phyloP scores from a whole-genome alignment of 176 grass and related monocot species.

The Aegilops bicornis region DNA sequence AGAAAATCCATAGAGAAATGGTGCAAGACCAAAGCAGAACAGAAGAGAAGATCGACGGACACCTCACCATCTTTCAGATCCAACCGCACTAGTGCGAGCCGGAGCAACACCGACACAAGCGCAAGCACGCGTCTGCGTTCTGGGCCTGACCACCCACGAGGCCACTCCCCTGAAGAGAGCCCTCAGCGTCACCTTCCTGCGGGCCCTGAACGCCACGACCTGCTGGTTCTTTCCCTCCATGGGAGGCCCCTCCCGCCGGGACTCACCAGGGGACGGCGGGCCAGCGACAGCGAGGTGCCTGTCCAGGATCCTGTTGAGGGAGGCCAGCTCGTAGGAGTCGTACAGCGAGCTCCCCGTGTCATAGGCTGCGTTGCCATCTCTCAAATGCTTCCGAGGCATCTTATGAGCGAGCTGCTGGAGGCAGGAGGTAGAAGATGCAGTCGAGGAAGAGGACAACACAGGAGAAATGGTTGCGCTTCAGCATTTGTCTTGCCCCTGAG shows the following conservation, averaged over 20 bases:
- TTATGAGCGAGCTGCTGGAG: slow-evolving; percentile 13
- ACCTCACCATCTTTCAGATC: neutral
- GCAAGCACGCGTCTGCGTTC: neutral
- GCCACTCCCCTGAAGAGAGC: slow-evolving; percentile 33
- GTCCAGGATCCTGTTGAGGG: slow-evolving; percentile 53
- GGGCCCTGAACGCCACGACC: neutral
- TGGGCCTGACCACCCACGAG: slow-evolving; percentile 26
- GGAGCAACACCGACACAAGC: neutral
- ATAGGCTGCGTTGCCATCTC: slow-evolving; percentile 19
- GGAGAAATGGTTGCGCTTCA: neutral
- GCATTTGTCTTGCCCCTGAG: neutral
- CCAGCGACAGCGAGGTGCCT: slow-evolving; percentile 19
- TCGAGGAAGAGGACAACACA: neutral
- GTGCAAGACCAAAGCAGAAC: neutral
- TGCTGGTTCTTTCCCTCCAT: neutral
- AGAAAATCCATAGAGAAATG: neutral
- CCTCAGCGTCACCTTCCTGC: slow-evolving; percentile 41
- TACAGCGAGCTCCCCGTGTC: slow-evolving; percentile 78
- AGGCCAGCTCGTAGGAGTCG: slow-evolving; percentile 75
- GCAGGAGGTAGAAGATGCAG: neutral
- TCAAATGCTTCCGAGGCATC: slow-evolving; percentile 28
- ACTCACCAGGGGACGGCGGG: slow-evolving; percentile 9
- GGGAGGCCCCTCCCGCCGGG: neutral
- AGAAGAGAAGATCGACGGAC: neutral
- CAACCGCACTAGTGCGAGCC: neutral